Evolutionary conservation across 164 flowering plant species (phyloP).

Genomic region (Vitis cinerea): DNA sequence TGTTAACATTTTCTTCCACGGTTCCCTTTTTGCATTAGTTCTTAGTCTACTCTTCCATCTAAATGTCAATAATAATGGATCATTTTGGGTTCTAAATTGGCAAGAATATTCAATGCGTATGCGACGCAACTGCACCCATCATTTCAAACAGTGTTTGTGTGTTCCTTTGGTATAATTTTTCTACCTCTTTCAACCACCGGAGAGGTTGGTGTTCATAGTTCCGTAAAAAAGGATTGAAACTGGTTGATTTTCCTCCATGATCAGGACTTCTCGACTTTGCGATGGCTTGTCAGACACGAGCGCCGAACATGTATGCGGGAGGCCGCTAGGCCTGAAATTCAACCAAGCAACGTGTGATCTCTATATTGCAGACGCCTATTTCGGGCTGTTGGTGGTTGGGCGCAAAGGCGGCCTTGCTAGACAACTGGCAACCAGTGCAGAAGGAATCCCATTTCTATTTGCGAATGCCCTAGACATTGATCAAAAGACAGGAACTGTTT

Average conservation of each 20-base stretch:
- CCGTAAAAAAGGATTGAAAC: no score
- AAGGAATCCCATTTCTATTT: conserved; percentile 26
- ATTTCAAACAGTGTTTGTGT: no score
- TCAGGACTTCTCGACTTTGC: conserved; percentile 17
- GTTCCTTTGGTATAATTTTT: no score
- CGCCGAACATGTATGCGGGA: conserved; percentile 31
- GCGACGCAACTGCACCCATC: no score
- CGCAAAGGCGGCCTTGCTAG: conserved; percentile 32
- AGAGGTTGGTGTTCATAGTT: no score
- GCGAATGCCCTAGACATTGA: conserved; percentile 41
- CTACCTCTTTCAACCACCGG: no score
- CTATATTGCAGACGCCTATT: conserved; percentile 46
- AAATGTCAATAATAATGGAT: no score
- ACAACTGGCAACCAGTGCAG: conserved; percentile 19
- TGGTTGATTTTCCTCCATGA: neutral
- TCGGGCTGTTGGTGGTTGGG: conserved; percentile 31
- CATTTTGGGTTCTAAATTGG: no score
- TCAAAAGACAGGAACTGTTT: conserved; percentile 24
- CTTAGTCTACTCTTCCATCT: no score
- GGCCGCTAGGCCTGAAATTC: conserved; percentile 41
- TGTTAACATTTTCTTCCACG: no score
- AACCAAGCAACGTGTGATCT: conserved; percentile 29
- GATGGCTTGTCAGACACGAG: conserved; percentile 21
- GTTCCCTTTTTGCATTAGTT: no score
- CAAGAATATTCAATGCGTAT: no score